These are phyloP conservation scores for Tricholoma terreum DNA, from an alignment of 768 basidiomycete genomes.

Conservation along the genomic window DNA sequence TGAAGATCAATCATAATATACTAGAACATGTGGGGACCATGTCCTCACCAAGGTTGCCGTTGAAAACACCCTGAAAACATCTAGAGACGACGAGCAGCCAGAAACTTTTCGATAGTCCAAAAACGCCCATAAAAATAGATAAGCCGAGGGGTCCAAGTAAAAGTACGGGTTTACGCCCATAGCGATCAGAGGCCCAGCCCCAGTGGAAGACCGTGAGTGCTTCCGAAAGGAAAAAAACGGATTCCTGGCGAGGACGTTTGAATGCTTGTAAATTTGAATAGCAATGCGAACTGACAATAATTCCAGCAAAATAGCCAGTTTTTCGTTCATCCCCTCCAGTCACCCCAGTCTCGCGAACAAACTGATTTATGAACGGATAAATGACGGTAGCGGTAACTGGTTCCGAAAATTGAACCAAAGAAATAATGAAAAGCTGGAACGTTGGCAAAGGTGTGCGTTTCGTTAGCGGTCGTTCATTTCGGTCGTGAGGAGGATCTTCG, in stretches of 20 bases:
- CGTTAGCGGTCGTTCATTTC: background rate
- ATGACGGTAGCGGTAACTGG: slow-evolving; percentile 43
- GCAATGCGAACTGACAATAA: slow-evolving; percentile 35
- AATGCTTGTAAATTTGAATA: background rate
- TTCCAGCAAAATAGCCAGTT: slow-evolving; percentile 47
- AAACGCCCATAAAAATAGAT: slow-evolving; percentile 35
- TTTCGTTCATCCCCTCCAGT: slow-evolving; percentile 42
- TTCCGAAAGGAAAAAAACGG: slow-evolving; percentile 38
- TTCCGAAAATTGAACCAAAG: slow-evolving; percentile 41
- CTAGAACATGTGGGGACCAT: slow-evolving; percentile 11
- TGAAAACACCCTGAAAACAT: slow-evolving; percentile 36
- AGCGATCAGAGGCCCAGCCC: slow-evolving; percentile 41
- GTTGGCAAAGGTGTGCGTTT: slow-evolving; percentile 38
- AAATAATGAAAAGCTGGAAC: slow-evolving; percentile 36
- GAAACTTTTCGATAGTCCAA: slow-evolving; percentile 41
- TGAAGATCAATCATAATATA: background rate
- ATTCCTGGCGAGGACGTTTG: slow-evolving; percentile 24
- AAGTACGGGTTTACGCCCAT: slow-evolving; percentile 43
- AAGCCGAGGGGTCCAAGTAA: slow-evolving; percentile 41
- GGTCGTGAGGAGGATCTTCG: background rate
- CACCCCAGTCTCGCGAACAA: slow-evolving; percentile 43
- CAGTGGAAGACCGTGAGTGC: slow-evolving; percentile 41
- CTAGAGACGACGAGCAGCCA: slow-evolving; percentile 29
- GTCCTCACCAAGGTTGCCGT: slow-evolving; percentile 34
- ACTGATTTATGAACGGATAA: slow-evolving; percentile 45